A percentile compares a stretch with the other conserved stretches of the same genome.
Evolutionary conservation across 331 rosid genomes (phyloP).

Genomic region (Quercus lobata): DNA sequence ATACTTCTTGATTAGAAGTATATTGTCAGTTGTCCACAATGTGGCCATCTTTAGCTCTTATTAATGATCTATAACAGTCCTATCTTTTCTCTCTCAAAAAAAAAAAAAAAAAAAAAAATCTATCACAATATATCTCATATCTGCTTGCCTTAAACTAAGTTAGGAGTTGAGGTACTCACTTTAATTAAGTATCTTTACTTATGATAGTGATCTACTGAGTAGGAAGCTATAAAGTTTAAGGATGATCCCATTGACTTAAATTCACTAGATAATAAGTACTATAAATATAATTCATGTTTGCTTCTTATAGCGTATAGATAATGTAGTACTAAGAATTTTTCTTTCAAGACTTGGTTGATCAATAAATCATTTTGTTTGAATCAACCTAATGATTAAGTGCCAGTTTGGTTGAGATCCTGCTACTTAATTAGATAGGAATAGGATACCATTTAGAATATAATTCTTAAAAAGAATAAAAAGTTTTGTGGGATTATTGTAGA

Average conservation of each 20-base stretch:
- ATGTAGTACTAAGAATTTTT: no score
- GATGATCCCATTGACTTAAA: no score
- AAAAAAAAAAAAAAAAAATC: neutral
- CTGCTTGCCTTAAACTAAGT: neutral
- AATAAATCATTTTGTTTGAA: neutral
- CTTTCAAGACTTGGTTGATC: no score
- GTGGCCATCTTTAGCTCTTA: neutral
- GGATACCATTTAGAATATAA: neutral
- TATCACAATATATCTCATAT: neutral
- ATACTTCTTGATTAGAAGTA: neutral
- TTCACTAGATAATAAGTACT: no score
- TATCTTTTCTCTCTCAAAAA: no score
- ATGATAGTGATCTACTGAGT: neutral
- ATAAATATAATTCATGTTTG: no score
- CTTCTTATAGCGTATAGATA: no score
- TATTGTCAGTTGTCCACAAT: neutral
- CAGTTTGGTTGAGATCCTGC: neutral
- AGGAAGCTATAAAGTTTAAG: no score
- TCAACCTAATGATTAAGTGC: neutral
- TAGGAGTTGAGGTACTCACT: neutral
- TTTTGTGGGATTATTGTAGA: neutral
- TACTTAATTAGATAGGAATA: neutral
- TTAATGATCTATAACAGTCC: neutral
- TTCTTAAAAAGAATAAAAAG: neutral
- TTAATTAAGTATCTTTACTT: neutral